A percentile compares a stretch with the other conserved stretches of the same genome.
Conservation (phyloP, 352 stramenopile genomes). For the Phytophthora aleatoria region DNA sequence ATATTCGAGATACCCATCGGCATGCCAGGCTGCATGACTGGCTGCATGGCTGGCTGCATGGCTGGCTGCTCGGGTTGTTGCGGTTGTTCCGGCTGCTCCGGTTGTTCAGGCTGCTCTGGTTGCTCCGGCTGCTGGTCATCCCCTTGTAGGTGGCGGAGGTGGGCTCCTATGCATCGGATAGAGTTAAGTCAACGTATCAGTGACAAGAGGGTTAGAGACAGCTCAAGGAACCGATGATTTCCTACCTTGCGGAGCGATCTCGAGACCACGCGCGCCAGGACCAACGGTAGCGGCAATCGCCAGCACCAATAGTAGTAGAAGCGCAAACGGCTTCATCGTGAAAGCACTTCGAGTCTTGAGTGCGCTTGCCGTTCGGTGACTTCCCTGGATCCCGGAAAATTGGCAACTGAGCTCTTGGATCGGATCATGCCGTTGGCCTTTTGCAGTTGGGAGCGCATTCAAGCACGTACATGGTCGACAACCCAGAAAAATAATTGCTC, state of each 20-base stretch:
- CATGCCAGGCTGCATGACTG: neutral
- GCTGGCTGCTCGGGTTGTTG: no score
- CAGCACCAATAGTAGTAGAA: constrained; percentile 23
- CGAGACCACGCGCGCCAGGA: neutral
- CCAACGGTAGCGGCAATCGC: neutral
- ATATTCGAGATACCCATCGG: neutral
- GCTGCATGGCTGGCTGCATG: neutral
- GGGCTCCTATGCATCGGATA: constrained; percentile 2
- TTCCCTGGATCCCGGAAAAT: constrained; percentile 11
- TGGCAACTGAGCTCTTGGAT: constrained; percentile 19
- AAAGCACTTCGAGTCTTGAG: neutral
- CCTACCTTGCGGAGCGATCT: constrained; percentile 7
- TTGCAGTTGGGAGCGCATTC: neutral
- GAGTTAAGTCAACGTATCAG: no score
- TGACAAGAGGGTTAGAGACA: neutral
- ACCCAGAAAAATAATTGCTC: neutral
- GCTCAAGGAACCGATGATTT: neutral
- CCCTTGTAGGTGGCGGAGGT: constrained; percentile 24
- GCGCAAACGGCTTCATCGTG: constrained; percentile 21
- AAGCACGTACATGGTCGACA: neutral
- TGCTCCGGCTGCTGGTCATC: constrained; percentile 10
- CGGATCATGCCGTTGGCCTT: neutral
- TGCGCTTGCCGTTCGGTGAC: neutral
- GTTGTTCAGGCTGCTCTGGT: constrained; percentile 4
- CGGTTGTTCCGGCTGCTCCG: neutral